Percentiles rank a stretch among this genome's conserved stretches.
Evolutionary conservation across 495 filamentous ascomycete species (phyloP).

Genomic region (Penicillium arizonense): DNA sequence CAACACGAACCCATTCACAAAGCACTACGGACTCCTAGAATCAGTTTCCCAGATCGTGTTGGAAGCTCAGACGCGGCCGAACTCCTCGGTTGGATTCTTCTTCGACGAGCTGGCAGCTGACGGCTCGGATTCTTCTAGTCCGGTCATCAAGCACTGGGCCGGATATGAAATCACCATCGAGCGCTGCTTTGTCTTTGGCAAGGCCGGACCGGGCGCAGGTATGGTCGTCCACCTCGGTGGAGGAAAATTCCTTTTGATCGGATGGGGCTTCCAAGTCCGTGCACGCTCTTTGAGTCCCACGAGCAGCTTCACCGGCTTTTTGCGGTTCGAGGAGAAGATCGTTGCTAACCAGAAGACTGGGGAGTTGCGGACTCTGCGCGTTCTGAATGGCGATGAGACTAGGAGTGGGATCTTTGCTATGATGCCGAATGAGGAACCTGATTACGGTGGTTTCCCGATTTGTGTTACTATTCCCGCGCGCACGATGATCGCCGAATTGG

Average conservation of each 20-base stretch:
- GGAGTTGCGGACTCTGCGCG: constrained; percentile 32
- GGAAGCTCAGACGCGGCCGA: constrained; percentile 34
- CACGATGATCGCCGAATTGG: constrained; percentile 48
- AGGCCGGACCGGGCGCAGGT: constrained; percentile 36
- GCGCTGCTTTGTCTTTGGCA: constrained; percentile 49
- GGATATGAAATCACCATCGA: constrained; percentile 38
- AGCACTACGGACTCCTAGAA: constrained; percentile 38
- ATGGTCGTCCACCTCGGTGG: constrained; percentile 44
- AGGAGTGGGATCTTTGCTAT: constrained; percentile 41
- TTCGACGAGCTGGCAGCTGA: constrained; percentile 39
- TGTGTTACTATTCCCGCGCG: constrained; percentile 45
- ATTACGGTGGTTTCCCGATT: constrained; percentile 53
- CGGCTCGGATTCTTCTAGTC: constrained; percentile 21
- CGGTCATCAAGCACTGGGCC: constrained; percentile 19
- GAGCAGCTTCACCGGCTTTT: constrained; percentile 42
- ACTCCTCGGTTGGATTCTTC: constrained; percentile 43
- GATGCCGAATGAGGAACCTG: constrained; percentile 50
- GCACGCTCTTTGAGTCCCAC: constrained; percentile 25
- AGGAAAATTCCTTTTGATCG: constrained; percentile 44
- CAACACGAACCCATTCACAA: constrained; percentile 32
- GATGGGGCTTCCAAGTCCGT: constrained; percentile 44
- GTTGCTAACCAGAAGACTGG: constrained; percentile 34
- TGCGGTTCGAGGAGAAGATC: constrained; percentile 41
- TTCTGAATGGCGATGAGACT: constrained; percentile 51
- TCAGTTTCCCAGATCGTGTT: constrained; percentile 37